Percentiles rank a stretch among this genome's conserved stretches.
phyloP scores from a whole-genome alignment of 345 rosid genomes.

The Hibiscus trionum region DNA sequence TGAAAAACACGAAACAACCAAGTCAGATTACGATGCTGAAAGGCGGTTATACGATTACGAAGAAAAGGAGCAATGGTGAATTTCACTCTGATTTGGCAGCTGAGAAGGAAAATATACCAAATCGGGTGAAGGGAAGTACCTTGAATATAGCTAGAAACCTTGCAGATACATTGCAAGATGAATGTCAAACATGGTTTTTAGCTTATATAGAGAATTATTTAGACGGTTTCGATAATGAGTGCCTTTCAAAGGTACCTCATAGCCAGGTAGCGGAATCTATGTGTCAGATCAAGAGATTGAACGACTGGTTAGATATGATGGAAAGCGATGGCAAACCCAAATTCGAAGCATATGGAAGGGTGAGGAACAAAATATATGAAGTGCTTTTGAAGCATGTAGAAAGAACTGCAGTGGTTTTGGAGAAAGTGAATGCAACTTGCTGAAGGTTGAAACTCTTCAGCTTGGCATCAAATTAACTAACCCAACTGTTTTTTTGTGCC shows the following conservation, averaged over 20 bases:
- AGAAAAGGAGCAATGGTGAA: constrained; percentile 19
- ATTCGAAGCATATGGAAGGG: constrained; percentile 36
- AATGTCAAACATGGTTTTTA: constrained; percentile 44
- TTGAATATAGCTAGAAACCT: constrained; percentile 27
- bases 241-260: constrained; percentile 25
- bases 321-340: constrained; percentile 23
- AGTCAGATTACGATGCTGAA: constrained; percentile 13
- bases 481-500: not conserved
- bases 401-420: constrained; percentile 40
- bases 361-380: constrained; percentile 56
- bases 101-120: constrained; percentile 13
- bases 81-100: no score
- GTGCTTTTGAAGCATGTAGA: constrained; percentile 60
- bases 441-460: constrained; percentile 4
- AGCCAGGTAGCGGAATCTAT: constrained; percentile 37
- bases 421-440: constrained; percentile 12
- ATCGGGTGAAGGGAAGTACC: constrained; percentile 32
- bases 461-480: not conserved
- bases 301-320: constrained; percentile 52
- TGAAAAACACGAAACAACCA: constrained; percentile 5
- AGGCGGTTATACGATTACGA: constrained; percentile 12
- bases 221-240: constrained; percentile 31
- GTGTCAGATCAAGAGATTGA: constrained; percentile 52
- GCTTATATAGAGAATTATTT: constrained; percentile 47
- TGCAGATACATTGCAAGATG: constrained; percentile 32